Percentiles rank a stretch among this genome's conserved stretches.
Evolutionary conservation across 2,329 filamentous ascomycete species (phyloP).

Genomic region (Paracorniculantispora psalliotae): DNA sequence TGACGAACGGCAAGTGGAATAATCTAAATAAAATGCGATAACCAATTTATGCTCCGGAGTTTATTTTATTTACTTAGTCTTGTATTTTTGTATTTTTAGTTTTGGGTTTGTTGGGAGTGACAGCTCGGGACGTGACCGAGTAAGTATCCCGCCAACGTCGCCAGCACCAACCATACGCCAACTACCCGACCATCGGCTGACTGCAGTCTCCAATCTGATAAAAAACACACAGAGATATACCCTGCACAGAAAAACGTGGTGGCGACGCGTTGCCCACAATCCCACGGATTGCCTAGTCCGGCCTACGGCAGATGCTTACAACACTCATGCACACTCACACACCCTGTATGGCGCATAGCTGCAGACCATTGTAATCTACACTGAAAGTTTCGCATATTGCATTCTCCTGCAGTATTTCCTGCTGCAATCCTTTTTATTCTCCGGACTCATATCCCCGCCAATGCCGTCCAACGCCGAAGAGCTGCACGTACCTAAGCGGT

Average conservation of each 20-base stretch:
- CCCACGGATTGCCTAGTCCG: background rate
- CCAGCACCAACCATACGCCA: too few species aligned
- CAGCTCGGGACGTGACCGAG: background rate
- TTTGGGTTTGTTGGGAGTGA: background rate
- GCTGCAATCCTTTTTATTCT: too few species aligned
- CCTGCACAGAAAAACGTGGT: background rate
- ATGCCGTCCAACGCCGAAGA: too few species aligned
- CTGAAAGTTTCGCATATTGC: too few species aligned
- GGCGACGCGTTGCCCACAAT: background rate
- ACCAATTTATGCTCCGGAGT: background rate
- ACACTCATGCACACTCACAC: too few species aligned
- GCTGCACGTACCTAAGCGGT: too few species aligned
- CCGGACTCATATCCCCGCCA: too few species aligned
- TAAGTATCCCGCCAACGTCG: background rate
- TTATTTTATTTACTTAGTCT: background rate
- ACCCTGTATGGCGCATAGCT: too few species aligned
- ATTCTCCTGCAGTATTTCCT: too few species aligned
- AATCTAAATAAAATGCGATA: background rate
- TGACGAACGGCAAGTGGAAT: background rate
- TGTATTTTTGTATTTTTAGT: background rate
- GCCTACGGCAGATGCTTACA: background rate
- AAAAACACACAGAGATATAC: background rate
- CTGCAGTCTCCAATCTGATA: background rate
- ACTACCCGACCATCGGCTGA: background rate
- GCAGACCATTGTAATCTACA: too few species aligned